A percentile compares a stretch with the other conserved stretches of the same genome.
These are phyloP conservation scores for Neurospora sp. DNA, from an alignment of 495 filamentous ascomycete genomes.

Conservation along the genomic window DNA sequence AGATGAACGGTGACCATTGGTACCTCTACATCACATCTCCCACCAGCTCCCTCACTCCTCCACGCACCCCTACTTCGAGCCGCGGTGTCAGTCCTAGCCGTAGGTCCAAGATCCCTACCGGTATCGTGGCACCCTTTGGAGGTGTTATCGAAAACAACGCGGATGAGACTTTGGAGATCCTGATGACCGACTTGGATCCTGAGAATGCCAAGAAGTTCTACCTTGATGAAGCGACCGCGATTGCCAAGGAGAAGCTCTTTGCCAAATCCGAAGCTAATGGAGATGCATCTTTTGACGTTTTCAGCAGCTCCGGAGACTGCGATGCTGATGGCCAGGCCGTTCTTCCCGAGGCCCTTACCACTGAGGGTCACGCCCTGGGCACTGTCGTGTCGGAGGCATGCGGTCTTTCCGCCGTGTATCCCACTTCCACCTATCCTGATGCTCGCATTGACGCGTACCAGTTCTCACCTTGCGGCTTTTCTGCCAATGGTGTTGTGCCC, in stretches of 20 bases:
- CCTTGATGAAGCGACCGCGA: slow-evolving; percentile 79
- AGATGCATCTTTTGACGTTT: slow-evolving; percentile 63
- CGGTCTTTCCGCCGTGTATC: slow-evolving; percentile 84
- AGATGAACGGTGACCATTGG: slow-evolving; percentile 99
- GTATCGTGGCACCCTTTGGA: slow-evolving; percentile 50
- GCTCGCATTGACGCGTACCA: slow-evolving; percentile 92
- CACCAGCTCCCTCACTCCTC: slow-evolving; percentile 68
- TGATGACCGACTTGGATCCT: slow-evolving; percentile 96
- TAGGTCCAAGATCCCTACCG: slow-evolving; percentile 46
- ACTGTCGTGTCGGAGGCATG: slow-evolving; percentile 86
- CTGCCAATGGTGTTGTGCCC: slow-evolving; percentile 93
- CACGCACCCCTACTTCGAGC: slow-evolving; percentile 52
- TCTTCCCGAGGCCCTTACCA: slow-evolving; percentile 65
- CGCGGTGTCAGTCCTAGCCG: slow-evolving; percentile 18
- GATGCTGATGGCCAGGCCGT: slow-evolving; percentile 28
- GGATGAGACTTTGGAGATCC: slow-evolving; percentile 92
- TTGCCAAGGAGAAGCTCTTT: slow-evolving; percentile 70
- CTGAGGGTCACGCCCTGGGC: slow-evolving; percentile 89
- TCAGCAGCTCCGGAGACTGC: slow-evolving; percentile 58
- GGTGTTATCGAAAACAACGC: slow-evolving; percentile 30
- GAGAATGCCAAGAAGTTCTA: slow-evolving; percentile 95
- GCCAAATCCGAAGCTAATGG: slow-evolving; percentile 39
- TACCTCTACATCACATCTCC: slow-evolving; percentile 94
- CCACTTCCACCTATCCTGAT: slow-evolving; percentile 77
- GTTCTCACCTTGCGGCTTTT: slow-evolving; percentile 96